Evolutionary conservation across 2,329 filamentous ascomycete species (phyloP), one percentile per base, ranked within the genome.

Genomic region (Diplocarpon rosae): DNA sequence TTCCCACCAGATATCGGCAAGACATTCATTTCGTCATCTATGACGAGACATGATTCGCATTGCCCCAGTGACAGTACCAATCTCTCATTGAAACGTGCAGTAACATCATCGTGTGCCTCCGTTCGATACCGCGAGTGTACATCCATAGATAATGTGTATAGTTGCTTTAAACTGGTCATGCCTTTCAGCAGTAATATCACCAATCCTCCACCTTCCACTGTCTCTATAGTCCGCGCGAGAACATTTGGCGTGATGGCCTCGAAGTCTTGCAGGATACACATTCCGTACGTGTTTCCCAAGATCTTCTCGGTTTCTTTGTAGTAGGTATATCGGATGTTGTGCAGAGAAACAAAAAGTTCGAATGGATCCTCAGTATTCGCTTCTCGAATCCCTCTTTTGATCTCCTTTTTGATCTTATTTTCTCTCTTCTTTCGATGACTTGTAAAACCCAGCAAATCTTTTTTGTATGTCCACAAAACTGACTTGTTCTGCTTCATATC

Each of bases 281-380:
- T 95, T 62, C 90, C 90, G 62, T 92, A 98, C 35, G 92, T 98
- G 65, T 96, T 94, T 63, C 92, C 92, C 45, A 96, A 68, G 61
- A 98, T 95, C 72, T 95, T 96, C 60, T 98, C 92, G 24, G 92
- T 96, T 69, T 98, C 92, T 68, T 98, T 98, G 72, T 98, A 98
- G 73, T 95, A 98, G 46, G 92, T 87, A 75, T 98, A 98, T 65
- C 92, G 85, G 63, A 98, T 95, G 65, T 95, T 88, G 69, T 96
- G 85, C 46, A 95, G 80, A 47, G 88, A 92, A 57, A 96, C 83
- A 67, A 96, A 98, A 43, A 96, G 77, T 68, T 98, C 92, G 69
- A 98, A 98, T 0, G 92, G 85, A 62, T 98, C 92, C 62, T 94
- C 87, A 43, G 80, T 76, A 65, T 98, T 95, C 51, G 85, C 78